phyloP scores from a whole-genome alignment of 805 yeast genomes.

The Kazachstania africana region DNA sequence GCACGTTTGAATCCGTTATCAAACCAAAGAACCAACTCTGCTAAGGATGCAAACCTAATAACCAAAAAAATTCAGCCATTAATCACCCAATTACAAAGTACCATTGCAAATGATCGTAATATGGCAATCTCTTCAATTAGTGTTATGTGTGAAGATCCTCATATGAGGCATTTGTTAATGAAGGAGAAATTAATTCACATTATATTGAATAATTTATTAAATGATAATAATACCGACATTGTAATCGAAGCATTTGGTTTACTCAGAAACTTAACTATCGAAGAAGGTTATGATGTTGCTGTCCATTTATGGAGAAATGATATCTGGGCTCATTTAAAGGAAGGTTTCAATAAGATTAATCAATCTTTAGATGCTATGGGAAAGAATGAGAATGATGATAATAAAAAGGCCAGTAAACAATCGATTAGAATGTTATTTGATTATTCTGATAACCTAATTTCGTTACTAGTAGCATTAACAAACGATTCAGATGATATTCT shows the following conservation, averaged over 20 bases:
- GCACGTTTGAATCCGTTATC: conserved; percentile 28
- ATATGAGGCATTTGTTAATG: conserved; percentile 49
- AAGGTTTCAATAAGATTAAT: conserved; percentile 39
- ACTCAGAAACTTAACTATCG: conserved; percentile 66
- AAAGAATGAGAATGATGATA: background rate
- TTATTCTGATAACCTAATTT: conserved; percentile 60
- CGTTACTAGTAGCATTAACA: conserved; percentile 55
- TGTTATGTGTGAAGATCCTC: conserved; percentile 56
- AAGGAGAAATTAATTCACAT: conserved; percentile 61
- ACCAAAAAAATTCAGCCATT: conserved; percentile 56
- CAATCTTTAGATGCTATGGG: conserved; percentile 35
- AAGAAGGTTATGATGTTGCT: conserved; percentile 79
- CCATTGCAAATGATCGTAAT: conserved; percentile 58
- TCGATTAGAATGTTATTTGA: conserved; percentile 45
- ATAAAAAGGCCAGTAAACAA: conserved; percentile 15
- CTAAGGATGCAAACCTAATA: conserved; percentile 37
- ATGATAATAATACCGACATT: conserved; percentile 61
- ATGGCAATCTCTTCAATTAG: conserved; percentile 68
- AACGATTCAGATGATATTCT: conserved; percentile 56
- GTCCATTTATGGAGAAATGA: conserved; percentile 66
- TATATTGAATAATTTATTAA: conserved; percentile 50
- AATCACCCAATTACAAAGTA: conserved; percentile 48
- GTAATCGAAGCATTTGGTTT: conserved; percentile 75
- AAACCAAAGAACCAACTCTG: conserved; percentile 19
- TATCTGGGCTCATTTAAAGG: conserved; percentile 52